A percentile compares a stretch with the other conserved stretches of the same genome.
These are phyloP conservation scores for Schizochytrium sp. DNA, from an alignment of 108 stramenopile genomes.

Conservation along the genomic window DNA sequence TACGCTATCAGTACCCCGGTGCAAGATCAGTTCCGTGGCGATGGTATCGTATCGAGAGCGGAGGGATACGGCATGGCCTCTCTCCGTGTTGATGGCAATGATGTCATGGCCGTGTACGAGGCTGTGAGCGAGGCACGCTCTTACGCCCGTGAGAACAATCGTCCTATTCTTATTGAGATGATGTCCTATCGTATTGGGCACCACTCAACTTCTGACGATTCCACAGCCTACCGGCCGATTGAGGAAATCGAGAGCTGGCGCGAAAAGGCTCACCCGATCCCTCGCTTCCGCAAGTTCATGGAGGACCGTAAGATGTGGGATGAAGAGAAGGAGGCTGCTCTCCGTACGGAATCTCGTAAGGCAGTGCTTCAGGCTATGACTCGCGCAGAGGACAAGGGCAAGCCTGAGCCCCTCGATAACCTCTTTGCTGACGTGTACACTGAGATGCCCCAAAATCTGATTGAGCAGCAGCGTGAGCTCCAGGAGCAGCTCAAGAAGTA, in stretches of 20 bases:
- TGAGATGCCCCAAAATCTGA: conserved; percentile 86
- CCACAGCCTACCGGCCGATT: conserved; percentile 84
- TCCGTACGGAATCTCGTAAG: conserved; percentile 82
- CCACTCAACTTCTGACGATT: conserved; percentile 97
- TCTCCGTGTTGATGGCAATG: conserved; percentile 98
- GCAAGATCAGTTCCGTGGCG: conserved; percentile 93
- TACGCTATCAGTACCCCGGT: conserved; percentile 96
- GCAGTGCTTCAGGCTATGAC: conserved; percentile 87
- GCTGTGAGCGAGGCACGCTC: conserved; percentile 85
- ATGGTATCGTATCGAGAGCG: conserved; percentile 92
- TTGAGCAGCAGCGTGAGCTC: conserved; percentile 83
- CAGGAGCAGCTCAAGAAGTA: conserved; percentile 81
- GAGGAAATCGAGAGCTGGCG: conserved; percentile 84
- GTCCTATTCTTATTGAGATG: conserved; percentile 94
- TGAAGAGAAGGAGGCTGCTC: conserved; percentile 71
- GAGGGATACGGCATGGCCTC: conserved; percentile 94
- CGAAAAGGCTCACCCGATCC: conserved; percentile 82
- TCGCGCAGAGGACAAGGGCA: conserved; percentile 84
- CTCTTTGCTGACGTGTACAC: conserved; percentile 95
- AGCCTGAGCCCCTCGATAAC: conserved; percentile 77
- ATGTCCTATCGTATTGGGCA: conserved; percentile 98
- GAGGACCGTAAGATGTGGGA: conserved; percentile 81
- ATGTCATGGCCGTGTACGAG: conserved; percentile 90
- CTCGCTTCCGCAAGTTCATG: conserved; percentile 82
- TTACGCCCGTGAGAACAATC: conserved; percentile 67